These are phyloP conservation scores for Cladobotryum protrusum DNA, from an alignment of 2,329 filamentous ascomycete species.

Conservation along the genomic window DNA sequence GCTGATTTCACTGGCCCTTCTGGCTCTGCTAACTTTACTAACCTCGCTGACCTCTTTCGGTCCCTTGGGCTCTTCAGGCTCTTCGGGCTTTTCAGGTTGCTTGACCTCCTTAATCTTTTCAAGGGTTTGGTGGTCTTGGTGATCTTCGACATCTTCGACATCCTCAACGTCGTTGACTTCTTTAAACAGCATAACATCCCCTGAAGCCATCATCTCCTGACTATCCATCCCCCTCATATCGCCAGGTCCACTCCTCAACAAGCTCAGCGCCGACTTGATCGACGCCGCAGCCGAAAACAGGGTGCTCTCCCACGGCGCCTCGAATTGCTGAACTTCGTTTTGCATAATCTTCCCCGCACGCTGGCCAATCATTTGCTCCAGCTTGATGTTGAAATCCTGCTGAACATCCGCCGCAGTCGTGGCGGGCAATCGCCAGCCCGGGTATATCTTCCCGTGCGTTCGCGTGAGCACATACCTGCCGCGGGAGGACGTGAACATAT, in stretches of 20 bases:
- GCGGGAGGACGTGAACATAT: conserved; percentile 12
- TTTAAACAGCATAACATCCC: background rate
- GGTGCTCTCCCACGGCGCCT: background rate
- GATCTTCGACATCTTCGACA: background rate
- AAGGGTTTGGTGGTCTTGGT: no score
- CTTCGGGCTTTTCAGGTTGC: no score
- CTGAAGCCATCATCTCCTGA: background rate
- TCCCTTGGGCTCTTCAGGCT: no score
- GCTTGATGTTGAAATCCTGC: background rate
- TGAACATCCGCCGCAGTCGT: background rate
- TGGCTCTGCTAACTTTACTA: background rate
- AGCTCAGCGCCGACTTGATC: background rate
- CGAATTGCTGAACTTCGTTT: background rate
- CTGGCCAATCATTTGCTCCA: background rate
- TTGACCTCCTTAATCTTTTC: background rate
- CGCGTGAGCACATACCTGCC: conserved; percentile 8
- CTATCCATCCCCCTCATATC: background rate
- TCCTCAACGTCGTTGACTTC: background rate
- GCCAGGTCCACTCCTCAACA: background rate
- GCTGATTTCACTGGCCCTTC: background rate
- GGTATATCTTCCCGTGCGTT: conserved; percentile 17
- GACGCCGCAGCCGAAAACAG: background rate
- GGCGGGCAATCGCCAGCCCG: conserved; percentile 9
- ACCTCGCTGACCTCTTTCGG: background rate
- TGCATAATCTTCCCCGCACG: background rate